A percentile compares a stretch with the other conserved stretches of the same genome.
These are phyloP conservation scores for Adiantum capillusveneris DNA, from an alignment of 75 land plant species.

Conservation along the genomic window DNA sequence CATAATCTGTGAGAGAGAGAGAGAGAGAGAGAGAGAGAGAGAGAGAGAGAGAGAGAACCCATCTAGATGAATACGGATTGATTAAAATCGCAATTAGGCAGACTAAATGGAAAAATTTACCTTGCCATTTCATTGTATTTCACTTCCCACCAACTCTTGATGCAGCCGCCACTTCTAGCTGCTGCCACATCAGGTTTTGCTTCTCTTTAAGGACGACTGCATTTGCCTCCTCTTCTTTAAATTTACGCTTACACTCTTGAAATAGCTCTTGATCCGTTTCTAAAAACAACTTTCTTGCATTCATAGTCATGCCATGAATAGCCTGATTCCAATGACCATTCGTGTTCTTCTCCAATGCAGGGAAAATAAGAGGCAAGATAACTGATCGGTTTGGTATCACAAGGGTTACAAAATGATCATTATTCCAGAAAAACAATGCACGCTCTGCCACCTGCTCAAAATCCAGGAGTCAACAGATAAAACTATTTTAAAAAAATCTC, in stretches of 20 bases:
- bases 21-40: too few species aligned
- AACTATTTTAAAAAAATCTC: too few species aligned
- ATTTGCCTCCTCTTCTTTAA: constrained; percentile 10
- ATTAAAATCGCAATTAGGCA: too few species aligned
- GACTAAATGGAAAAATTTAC: too few species aligned
- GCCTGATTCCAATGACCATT: constrained; percentile 44
- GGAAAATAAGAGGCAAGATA: constrained; percentile 33
- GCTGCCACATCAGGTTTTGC: constrained; percentile 37
- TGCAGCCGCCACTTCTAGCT: constrained; percentile 14
- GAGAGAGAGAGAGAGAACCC: too few species aligned
- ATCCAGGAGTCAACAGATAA: too few species aligned
- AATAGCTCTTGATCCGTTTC: constrained; percentile 38
- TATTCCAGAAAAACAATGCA: constrained; percentile 53
- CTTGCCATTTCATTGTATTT: too few species aligned
- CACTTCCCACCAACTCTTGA: too few species aligned
- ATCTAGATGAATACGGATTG: too few species aligned
- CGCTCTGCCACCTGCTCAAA: constrained; percentile 69
- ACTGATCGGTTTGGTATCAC: constrained; percentile 19
- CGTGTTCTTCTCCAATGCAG: constrained; percentile 39
- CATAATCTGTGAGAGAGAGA: too few species aligned
- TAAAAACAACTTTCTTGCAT: constrained; percentile 35
- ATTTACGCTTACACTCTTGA: constrained; percentile 19
- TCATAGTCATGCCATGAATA: constrained; percentile 29
- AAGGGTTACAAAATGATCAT: constrained; percentile 43
- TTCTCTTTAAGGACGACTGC: constrained; percentile 12